A percentile compares a stretch with the other conserved stretches of the same genome.
These are phyloP conservation scores for Litchi chinensis DNA, from an alignment of 345 rosid genomes.

Conservation along the genomic window DNA sequence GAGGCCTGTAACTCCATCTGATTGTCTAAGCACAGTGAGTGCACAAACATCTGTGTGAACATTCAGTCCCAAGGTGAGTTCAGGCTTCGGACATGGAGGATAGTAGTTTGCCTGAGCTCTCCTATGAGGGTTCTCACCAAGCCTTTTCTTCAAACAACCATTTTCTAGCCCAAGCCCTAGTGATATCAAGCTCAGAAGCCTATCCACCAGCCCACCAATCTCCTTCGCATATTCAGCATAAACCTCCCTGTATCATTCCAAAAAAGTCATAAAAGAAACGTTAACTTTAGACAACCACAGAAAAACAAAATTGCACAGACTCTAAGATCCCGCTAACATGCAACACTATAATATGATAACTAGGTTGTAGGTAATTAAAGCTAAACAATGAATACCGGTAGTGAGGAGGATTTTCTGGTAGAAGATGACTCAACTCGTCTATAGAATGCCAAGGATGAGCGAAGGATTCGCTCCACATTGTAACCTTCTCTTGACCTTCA, in stretches of 20 bases:
- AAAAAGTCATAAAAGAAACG: too few relatives aligned
- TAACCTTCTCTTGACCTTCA: constrained; percentile 17
- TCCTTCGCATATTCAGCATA: constrained; percentile 25
- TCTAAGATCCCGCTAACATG: too few relatives aligned
- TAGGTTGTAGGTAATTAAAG: too few relatives aligned
- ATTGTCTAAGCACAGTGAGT: constrained; percentile 23
- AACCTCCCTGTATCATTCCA: constrained; percentile 4
- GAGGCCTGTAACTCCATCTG: constrained; percentile 25
- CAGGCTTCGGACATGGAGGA: constrained; percentile 32
- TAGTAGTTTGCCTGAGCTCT: constrained; percentile 24
- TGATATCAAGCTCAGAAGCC: constrained; percentile 28
- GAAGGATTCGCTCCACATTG: constrained; percentile 29
- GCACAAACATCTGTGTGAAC: constrained; percentile 25
- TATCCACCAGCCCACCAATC: constrained; percentile 23
- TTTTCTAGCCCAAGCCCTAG: constrained; percentile 23
- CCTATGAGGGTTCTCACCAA: constrained; percentile 2
- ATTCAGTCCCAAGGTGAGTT: constrained; percentile 29
- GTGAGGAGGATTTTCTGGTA: constrained; percentile 24
- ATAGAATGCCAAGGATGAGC: constrained; percentile 15
- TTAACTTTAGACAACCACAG: too few relatives aligned
- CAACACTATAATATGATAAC: too few relatives aligned
- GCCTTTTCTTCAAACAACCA: constrained; percentile 9
- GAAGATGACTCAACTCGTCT: constrained; percentile 19
- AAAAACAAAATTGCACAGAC: too few relatives aligned
- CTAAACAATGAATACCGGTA: not conserved